A percentile compares a stretch with the other conserved stretches of the same genome.
Evolutionary conservation across 768 basidiomycete species (phyloP).

Genomic region (Lyophyllum decastes): DNA sequence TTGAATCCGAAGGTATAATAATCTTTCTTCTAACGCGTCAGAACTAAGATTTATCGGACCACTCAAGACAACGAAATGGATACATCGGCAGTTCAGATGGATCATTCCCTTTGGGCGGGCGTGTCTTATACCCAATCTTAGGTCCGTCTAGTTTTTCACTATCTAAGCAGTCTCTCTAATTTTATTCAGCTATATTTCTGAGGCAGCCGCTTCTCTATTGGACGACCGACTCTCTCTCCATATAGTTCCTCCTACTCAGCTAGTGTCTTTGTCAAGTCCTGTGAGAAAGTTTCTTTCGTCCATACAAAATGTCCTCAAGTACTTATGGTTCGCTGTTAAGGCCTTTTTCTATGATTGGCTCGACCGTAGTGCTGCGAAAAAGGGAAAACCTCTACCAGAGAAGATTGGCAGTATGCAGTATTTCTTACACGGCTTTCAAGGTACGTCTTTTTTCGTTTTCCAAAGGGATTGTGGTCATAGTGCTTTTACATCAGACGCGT

Average conservation of each 20-base stretch:
- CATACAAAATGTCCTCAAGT: background rate
- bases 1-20: constrained; percentile 77
- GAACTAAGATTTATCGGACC: background rate
- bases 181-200: constrained; percentile 74
- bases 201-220: constrained; percentile 85
- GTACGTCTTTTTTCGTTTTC: constrained; percentile 30
- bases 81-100: constrained; percentile 87
- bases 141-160: constrained; percentile 40
- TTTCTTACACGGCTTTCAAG: constrained; percentile 83
- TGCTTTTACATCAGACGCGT: constrained; percentile 58
- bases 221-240: constrained; percentile 72
- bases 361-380: constrained; percentile 78
- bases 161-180: background rate
- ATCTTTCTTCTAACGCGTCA: background rate
- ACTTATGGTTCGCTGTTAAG: constrained; percentile 31
- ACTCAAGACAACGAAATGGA: constrained; percentile 81
- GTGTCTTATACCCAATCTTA: constrained; percentile 88
- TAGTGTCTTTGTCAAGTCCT: constrained; percentile 80
- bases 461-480: background rate
- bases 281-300: constrained; percentile 33
- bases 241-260: constrained; percentile 85
- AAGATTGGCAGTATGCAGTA: constrained; percentile 92
- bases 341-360: constrained; percentile 95
- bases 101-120: constrained; percentile 89
- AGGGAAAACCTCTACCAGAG: constrained; percentile 80